Evolutionary conservation across 495 filamentous ascomycete genomes (phyloP), one percentile per base, ranked within the genome.

Genomic region (Wilcoxina mikolae): DNA sequence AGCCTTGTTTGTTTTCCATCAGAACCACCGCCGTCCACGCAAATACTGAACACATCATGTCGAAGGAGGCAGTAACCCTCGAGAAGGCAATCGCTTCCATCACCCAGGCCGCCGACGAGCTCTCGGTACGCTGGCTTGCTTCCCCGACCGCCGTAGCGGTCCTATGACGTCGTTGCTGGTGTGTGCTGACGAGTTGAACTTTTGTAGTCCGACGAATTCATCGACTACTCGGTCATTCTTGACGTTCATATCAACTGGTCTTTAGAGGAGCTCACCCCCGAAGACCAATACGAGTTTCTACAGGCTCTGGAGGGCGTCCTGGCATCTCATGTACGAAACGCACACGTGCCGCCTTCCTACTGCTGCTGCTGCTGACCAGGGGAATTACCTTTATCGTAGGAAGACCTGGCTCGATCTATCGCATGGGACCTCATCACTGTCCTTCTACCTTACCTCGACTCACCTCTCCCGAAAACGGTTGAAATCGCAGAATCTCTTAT

Each of bases 381-480:
- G 2, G 18, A 9, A 20, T 12, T 31, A 26, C 31, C 18, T 24
- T 11, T 48, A 26, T 3, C 28, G 22, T 35, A 66, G 64, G 59
- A 60, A 24, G 77, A 76, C 43, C 74, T 98, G 51, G 89, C 89
- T 0, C 79, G 78, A 44, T 87, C 94, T 57, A 94, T 98, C 62
- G 93, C 91, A 43, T 98, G 91, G 91, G 91, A 98, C 64, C 69
- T 98, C 39, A 83, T 98, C 5, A 82, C 85, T 64, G 76, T 94
- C 45, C 78, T 98, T 1, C 71, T 95, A 18, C 81, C 84, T 17
- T 77, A 95, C 0, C 75, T 98, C 0, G 79, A 85, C 49, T 66
- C 63, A n/a, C 48, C 52, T 75, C 81, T 67, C 38, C 48, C 54
- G 47, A 53, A 57, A n/a, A 80, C 77, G 0, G 71, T 78, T 53